Conservation (phyloP, 176 grass and related monocot species). For the Sorghum bicolor region Sorghum_bicolor_NCBIv3 NC_012874.2:59194001-59194500, state of each 20-base stretch:
- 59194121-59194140: no score
- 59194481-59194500: neutral
- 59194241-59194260: constrained; percentile 11
- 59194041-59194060: neutral
- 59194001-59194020: neutral
- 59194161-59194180: neutral
- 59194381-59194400: neutral
- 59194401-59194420: neutral
- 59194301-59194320: neutral
- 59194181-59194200: constrained; percentile 35
- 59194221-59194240: neutral
- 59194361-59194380: constrained; percentile 28
- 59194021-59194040: neutral
- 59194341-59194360: constrained; percentile 4
- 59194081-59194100: neutral
- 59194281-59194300: no score
- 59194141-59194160: constrained; percentile 6
- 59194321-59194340: neutral
- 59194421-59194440: constrained; percentile 6
- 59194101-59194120: neutral
- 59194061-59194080: neutral
- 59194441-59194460: neutral
- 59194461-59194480: neutral
- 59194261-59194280: neutral
- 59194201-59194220: constrained; percentile 13